Evolutionary conservation across 306 rosid genomes (phyloP), one percentile per base, ranked within the genome.

Genomic region (Elaeagnus macrophylla): DNA sequence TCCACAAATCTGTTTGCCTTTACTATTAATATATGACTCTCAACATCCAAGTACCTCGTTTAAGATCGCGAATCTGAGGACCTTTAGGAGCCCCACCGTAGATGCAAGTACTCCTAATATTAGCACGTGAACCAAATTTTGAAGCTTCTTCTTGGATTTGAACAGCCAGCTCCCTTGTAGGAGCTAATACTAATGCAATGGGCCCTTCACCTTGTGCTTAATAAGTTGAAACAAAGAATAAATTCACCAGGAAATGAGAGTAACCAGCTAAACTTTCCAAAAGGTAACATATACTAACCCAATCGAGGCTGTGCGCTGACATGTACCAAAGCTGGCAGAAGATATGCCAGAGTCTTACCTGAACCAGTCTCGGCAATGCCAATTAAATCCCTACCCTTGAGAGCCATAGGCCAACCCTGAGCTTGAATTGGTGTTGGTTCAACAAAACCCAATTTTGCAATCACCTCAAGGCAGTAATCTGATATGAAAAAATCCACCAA

Each of bases 301-400:
- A 91, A 67, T 58, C 79, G 85, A 74, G 89, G 95, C 61, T 91
- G 97, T 8, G 96, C 95, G n/a, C 74, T 82, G 52, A 91, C 81
- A 72, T 91, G 97, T 51, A 91, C 93, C 58, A 91, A 25, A 57
- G 97, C 87, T 17, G 97, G 97, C 48, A 86, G 75, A 60, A 91
- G 67, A 78, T 91, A 91, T 1, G 97, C 75, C 71, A 91, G 70
- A 48, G 97, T 91, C 77, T 91, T 91, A 62, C 96, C 97, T 1
- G 97, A 91, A 62, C 97, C 97, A 42, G 97, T 91, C 81, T 91
- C 97, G 9, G 97, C 97, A 75, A 91, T 91, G 68, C 97, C 96
- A 65, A 91, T 59, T 62, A 91, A 76, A 70, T 91, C 97, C 67
- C 96, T 79, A 71, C 97, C 97, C 66, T 75, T 91, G 14, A 91